Base-by-base conservation (phyloP, 495 filamentous ascomycete genomes). In the Penicillium cataractarum region DNA sequence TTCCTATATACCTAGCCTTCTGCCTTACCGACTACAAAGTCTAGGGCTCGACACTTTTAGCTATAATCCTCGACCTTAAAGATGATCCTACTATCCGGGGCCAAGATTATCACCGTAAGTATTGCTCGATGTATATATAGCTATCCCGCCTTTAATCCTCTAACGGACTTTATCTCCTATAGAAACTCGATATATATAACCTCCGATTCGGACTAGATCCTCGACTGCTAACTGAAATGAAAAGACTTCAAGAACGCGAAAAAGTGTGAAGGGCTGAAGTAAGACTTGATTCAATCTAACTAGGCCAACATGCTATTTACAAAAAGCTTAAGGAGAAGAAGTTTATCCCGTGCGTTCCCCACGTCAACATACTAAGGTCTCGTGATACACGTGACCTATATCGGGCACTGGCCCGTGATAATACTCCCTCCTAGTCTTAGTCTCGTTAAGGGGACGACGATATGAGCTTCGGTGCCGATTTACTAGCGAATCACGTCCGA, bases 401-500 rank as follows among this genome's bases (percentile, higher is more conserved):
- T 51, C 48, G 48, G 48, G 48, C 27, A 51, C 48, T 51, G 17
- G 48, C 48, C 48, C 22, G 22, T 51, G 9, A 51, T 29, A 51
- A 51, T 51, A 29, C 48, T 24, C 48, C 48, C 48, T 51, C 48
- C 48, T 27, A 51, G 48, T 15, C 48, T 51, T 13, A 17, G 1
- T 0, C 48, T 51, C 24, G 24, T 15, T 27, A 51, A 24, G 48
- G 48, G 22, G 0, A 15, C 48, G 48, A 51, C 6, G 22, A 29
- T 6, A 29, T 51, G 29, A 9, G 21, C 2, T 26, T 51, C 48
- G 48, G 48, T 29, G 15, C 24, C 48, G 48, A 51, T 51, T 51
- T 51, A 13, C 48, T 51, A 29, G 48, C 22, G 22, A 51, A 51
- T 51, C 9, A 51, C 27, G 6, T 51, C 21, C 22, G 48, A 29